Conservation (phyloP, 2,329 filamentous ascomycete genomes). For the Penicillium hesseltinei region DNA sequence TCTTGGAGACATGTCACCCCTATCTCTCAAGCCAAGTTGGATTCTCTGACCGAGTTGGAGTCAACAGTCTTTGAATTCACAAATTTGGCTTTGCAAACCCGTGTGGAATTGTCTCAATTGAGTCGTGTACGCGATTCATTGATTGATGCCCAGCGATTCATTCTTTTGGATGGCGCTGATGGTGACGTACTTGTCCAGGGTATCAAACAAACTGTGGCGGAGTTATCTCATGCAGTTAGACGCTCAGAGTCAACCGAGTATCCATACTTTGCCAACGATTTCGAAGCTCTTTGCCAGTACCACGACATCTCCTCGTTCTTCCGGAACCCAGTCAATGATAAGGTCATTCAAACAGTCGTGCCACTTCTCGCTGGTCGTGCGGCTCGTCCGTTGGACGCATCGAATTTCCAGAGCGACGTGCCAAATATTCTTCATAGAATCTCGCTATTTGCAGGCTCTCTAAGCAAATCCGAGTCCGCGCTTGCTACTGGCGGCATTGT, state of each 20-base stretch:
- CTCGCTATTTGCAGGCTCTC: conserved; percentile 37
- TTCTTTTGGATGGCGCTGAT: conserved; percentile 38
- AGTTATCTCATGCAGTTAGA: conserved; percentile 34
- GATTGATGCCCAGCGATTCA: conserved; percentile 38
- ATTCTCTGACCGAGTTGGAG: conserved; percentile 38
- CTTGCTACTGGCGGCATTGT: conserved; percentile 51
- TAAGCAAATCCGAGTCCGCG: conserved; percentile 29
- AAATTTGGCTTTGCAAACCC: conserved; percentile 36
- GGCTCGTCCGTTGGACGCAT: conserved; percentile 34
- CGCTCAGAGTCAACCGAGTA: conserved; percentile 27
- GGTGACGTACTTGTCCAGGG: conserved; percentile 36
- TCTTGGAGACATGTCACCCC: conserved; percentile 62
- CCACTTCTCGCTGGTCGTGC: conserved; percentile 41
- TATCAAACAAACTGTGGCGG: conserved; percentile 39
- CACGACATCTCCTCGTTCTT: conserved; percentile 36
- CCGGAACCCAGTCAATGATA: conserved; percentile 11
- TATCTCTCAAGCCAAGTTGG: conserved; percentile 33
- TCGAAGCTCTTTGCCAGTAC: conserved; percentile 49
- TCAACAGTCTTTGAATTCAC: conserved; percentile 38
- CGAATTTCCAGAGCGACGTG: conserved; percentile 32
- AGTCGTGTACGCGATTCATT: conserved; percentile 39
- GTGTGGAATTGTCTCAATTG: conserved; percentile 36
- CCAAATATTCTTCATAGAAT: conserved; percentile 38
- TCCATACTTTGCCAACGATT: conserved; percentile 48
- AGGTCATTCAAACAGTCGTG: conserved; percentile 30